Evolutionary conservation across 495 filamentous ascomycete species (phyloP), one percentile per base, ranked within the genome.

Genomic region (Talaromyces adpressus): DNA sequence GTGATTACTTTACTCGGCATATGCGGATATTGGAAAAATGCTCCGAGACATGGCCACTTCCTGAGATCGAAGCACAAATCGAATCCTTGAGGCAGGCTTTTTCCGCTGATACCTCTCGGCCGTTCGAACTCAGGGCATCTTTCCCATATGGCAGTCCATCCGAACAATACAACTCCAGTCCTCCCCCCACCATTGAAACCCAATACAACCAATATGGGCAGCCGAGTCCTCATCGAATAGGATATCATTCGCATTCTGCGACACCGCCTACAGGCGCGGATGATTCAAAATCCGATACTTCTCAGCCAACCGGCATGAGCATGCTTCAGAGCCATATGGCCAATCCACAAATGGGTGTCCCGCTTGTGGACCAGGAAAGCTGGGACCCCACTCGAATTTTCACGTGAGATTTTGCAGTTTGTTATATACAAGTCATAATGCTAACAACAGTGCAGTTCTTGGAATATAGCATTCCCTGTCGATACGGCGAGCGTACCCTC

Each of bases 301-400:
- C 91, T 70, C 85, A 84, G 75, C 81, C 87, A 72, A 89, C 92
- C 76, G 86, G 89, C 59, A 77, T 93, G 74, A 86, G 85, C 62
- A 87, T 94, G 84, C 85, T 96, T 74, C 78, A 85, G 64, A 75
- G 74, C 59, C 75, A 80, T 47, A 73, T 82, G 9, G 67, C 79
- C 67, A 70, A 61, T 74, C 58, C 80, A 78, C 66, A 71, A 75
- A 65, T 81, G 75, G 66, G 77, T 39, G 75, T 87, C 63, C 79
- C 85, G 18, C 78, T 91, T 67, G 81, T 85, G 47, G 91, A 93
- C 62, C 82, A 85, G 52, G 82, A 84, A 47, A 82, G 81, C 56
- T 98, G 94, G 94, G 96, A 98, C 72, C 94, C 94, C 3, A 86
- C 91, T 30, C 85, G 89, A 59, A 90, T 98, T 67, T 96, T 98